phyloP scores from a whole-genome alignment of 1,284 basidiomycete species.

The Ceratobasidium papillatum region DNA sequence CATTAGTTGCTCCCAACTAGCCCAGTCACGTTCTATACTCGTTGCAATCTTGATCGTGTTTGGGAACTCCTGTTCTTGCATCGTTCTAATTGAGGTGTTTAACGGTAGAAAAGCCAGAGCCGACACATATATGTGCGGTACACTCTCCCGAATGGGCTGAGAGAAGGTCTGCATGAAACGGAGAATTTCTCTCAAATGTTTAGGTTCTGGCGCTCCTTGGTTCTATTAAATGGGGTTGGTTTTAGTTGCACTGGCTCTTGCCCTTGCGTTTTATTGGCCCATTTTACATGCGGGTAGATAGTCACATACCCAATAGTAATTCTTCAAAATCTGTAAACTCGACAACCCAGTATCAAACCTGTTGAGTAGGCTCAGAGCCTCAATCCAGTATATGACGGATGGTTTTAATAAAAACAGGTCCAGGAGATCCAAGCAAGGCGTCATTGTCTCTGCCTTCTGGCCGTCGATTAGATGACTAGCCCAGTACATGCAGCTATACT shows the following conservation, averaged over 20 bases:
- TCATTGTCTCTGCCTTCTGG: neutral
- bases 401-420: neutral
- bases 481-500: conserved; percentile 21
- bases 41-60: neutral
- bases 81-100: neutral
- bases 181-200: neutral
- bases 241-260: neutral
- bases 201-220: neutral
- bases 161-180: neutral
- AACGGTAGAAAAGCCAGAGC: neutral
- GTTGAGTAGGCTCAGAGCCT: conserved; percentile 19
- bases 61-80: neutral
- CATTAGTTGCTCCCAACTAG: neutral
- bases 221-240: neutral
- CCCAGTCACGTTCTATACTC: neutral
- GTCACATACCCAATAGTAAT: neutral
- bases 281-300: neutral
- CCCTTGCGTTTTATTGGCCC: too few species aligned
- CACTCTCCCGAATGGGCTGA: neutral
- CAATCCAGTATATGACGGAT: conserved; percentile 32
- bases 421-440: neutral
- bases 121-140: conserved; percentile 3
- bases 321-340: neutral
- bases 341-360: neutral
- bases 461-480: neutral